These are phyloP conservation scores for Lepraria neglecta DNA, from an alignment of 495 filamentous ascomycete genomes.

Conservation along the genomic window DNA sequence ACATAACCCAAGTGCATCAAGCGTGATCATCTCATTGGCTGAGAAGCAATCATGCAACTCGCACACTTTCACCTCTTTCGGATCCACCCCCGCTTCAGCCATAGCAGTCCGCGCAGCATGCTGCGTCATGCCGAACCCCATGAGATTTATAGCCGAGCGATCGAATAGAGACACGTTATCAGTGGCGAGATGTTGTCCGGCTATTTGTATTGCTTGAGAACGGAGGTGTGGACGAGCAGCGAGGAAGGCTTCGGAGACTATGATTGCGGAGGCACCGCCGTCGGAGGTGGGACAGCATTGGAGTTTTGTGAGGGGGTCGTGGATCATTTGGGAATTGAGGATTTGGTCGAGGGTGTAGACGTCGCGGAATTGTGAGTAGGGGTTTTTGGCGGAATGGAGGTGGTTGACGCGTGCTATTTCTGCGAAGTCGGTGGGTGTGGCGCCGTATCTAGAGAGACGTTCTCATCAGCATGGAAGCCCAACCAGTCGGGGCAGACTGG, in stretches of 20 bases:
- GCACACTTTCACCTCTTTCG: constrained; percentile 70
- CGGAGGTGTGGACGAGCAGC: constrained; percentile 76
- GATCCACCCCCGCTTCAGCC: constrained; percentile 65
- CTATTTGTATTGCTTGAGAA: constrained; percentile 75
- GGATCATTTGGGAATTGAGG: constrained; percentile 66
- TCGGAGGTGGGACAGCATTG: constrained; percentile 89
- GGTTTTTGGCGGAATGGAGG: constrained; percentile 81
- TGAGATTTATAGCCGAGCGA: constrained; percentile 71
- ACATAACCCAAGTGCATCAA: constrained; percentile 79
- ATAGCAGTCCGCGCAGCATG: constrained; percentile 58
- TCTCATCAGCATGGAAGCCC: no score
- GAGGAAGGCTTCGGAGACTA: constrained; percentile 85
- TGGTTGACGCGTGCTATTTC: constrained; percentile 97
- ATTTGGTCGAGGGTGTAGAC: constrained; percentile 87
- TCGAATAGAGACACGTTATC: constrained; percentile 72
- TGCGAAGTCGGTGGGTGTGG: constrained; percentile 79
- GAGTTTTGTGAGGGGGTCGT: constrained; percentile 72
- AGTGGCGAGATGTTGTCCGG: constrained; percentile 80
- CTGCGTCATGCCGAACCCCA: constrained; percentile 70
- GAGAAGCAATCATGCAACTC: constrained; percentile 98
- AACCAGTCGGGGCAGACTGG: neutral
- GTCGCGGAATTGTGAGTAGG: constrained; percentile 93
- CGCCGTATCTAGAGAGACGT: constrained; percentile 59
- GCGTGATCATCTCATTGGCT: constrained; percentile 83
- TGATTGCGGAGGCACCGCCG: constrained; percentile 80